A percentile compares a stretch with the other conserved stretches of the same genome.
These are phyloP conservation scores for Sporothrix brasiliensis DNA, from an alignment of 2,329 filamentous ascomycete species.

Conservation along the genomic window DNA sequence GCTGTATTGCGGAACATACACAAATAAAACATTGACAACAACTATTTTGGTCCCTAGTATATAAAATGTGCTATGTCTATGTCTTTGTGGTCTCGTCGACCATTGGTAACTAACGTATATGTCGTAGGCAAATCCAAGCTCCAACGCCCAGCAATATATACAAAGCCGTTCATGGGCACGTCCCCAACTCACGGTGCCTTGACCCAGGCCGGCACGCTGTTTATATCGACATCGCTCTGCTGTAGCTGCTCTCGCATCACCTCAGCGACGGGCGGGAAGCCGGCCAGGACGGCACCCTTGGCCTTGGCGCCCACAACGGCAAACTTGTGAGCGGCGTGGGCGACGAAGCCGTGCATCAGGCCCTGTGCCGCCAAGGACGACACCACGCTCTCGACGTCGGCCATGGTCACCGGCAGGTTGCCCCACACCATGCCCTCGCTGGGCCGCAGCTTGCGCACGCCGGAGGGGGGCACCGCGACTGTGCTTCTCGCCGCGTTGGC, in stretches of 20 bases:
- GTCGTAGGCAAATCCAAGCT: neutral
- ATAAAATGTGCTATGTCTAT: neutral
- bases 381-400: slow-evolving; percentile 76
- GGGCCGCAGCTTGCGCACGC: slow-evolving; percentile 54
- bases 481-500: slow-evolving; percentile 35
- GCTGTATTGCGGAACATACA: neutral
- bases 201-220: slow-evolving; percentile 43
- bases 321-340: slow-evolving; percentile 74
- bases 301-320: slow-evolving; percentile 78
- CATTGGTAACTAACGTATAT: too few relatives aligned
- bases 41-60: neutral
- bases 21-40: neutral
- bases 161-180: neutral
- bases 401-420: slow-evolving; percentile 60
- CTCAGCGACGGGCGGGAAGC: slow-evolving; percentile 75
- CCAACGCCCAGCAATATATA: slow-evolving; percentile 26
- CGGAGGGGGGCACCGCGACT: slow-evolving; percentile 54
- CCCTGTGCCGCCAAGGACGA: slow-evolving; percentile 78
- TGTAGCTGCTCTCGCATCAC: slow-evolving; percentile 65
- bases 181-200: slow-evolving; percentile 33
- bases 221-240: slow-evolving; percentile 61
- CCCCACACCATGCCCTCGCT: slow-evolving; percentile 66
- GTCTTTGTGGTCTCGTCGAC: neutral
- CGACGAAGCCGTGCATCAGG: slow-evolving; percentile 80
- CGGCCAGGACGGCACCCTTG: slow-evolving; percentile 65